Base-by-base conservation (phyloP, 192 early-diverging fungal species). In the Cetraspora pellucida region DNA sequence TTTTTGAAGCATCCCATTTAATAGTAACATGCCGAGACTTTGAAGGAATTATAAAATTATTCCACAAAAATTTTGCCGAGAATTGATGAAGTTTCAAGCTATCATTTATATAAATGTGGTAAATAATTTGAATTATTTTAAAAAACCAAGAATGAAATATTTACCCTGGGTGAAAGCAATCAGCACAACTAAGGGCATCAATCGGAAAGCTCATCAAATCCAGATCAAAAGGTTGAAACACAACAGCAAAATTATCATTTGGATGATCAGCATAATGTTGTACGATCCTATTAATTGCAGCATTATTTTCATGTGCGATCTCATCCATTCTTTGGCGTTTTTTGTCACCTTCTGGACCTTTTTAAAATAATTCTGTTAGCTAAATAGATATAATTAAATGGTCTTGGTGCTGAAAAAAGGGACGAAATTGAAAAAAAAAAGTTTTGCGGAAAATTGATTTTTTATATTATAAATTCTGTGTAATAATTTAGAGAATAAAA, bases 161-260 rank as follows among this genome's bases (percentile, higher is more conserved):
- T 50, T 59, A 67, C 19, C 76, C 75, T 19, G 89, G 89, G 80
- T 90, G 89, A 81, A 90, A 90, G 72, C 89, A 90, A 60, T 90
- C 89, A 60, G 84, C 72, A 63, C 83, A 77, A 63, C 84, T 87
- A 30, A 90, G 71, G 30, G 75, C 78, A 25, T 83, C 57, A 31
- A 85, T 78, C 0, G 82, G 77, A 82, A 85, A 87, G 2, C 75
- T 66, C 28, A 43, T 28, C 10, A 90, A 63, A 54, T 81, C 55
- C 2, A 85, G 72, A 25, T 77, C 37, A 6, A 83, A 43, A 25
- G 83, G 88, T 9, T 89, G 85, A 43, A 83, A 80, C 31, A 86
- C 60, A n/a, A 90, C 75, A 8, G 79, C 81, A 80, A 90, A 90
- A 9, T 60, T 59, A 64, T 77, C 54, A 54, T 54, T 79, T 46